phyloP scores from a whole-genome alignment of 345 rosid species.

The Gossypium thurberi region DNA sequence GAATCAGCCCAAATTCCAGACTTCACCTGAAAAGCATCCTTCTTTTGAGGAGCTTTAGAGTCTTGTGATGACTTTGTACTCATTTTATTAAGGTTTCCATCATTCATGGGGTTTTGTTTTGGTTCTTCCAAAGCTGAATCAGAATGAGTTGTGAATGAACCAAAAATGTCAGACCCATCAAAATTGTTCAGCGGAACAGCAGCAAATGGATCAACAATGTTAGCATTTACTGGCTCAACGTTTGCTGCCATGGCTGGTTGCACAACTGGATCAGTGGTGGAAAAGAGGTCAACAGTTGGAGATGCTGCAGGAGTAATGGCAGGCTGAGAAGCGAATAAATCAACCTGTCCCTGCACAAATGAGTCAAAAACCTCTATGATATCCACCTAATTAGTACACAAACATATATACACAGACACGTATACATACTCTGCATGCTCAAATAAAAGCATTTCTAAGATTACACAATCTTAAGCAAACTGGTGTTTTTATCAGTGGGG shows the following conservation, averaged over 20 bases:
- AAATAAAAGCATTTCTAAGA: not conserved
- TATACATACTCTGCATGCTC: not conserved
- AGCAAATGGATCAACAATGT: slow-evolving; percentile 74
- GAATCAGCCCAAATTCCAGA: slow-evolving; percentile 99
- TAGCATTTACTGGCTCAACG: slow-evolving; percentile 29
- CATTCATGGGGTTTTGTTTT: slow-evolving; percentile 33
- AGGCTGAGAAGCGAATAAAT: slow-evolving; percentile 43
- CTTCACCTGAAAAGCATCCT: slow-evolving; percentile 67
- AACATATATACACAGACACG: not conserved
- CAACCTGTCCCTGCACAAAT: slow-evolving; percentile 41
- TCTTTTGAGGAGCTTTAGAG: slow-evolving; percentile 41
- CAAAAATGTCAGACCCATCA: slow-evolving; percentile 83
- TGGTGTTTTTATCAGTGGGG: not conserved
- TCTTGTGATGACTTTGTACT: slow-evolving; percentile 34
- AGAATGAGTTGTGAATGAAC: slow-evolving; percentile 62
- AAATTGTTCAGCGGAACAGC: slow-evolving; percentile 67
- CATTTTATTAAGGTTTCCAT: slow-evolving; percentile 30
- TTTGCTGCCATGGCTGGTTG: slow-evolving; percentile 39
- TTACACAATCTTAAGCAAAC: not conserved
- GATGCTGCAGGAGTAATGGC: slow-evolving; percentile 42
- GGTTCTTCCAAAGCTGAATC: slow-evolving; percentile 38
- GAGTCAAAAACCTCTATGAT: not conserved
- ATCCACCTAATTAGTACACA: not conserved
- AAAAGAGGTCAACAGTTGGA: slow-evolving; percentile 55
- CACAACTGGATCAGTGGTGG: slow-evolving; percentile 43